A percentile compares a stretch with the other conserved stretches of the same genome.
Evolutionary conservation across 208 protist genomes (phyloP).

Genomic region (Crithidia sp.): DNA sequence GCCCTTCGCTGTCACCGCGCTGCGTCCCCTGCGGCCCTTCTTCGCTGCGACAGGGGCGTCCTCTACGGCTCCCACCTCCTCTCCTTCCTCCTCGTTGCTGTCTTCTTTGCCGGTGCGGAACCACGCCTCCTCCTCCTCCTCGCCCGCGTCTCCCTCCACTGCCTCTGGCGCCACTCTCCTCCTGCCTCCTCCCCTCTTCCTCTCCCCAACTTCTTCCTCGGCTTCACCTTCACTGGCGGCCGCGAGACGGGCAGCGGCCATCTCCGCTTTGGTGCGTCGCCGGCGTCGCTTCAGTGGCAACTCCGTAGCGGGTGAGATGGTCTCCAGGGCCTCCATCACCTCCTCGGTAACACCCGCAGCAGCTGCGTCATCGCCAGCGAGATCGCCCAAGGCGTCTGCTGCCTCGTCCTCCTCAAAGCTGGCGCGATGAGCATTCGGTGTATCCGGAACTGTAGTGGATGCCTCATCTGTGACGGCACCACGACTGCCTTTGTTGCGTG

Average conservation of each 20-base stretch:
- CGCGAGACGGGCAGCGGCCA: conserved; percentile 5
- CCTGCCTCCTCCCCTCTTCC: not conserved
- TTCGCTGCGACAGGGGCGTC: too few species aligned
- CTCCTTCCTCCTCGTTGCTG: not conserved
- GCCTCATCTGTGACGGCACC: not conserved
- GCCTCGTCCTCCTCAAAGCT: not conserved
- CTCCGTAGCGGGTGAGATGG: not conserved
- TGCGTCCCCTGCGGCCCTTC: too few species aligned
- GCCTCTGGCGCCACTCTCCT: not conserved
- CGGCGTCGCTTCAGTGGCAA: not conserved
- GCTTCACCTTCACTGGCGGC: too few species aligned
- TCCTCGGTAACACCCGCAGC: not conserved
- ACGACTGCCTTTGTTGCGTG: not conserved
- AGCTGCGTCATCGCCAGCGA: not conserved
- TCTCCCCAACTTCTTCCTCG: not conserved
- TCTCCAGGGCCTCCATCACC: not conserved
- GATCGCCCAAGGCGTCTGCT: not conserved
- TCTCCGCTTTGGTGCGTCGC: conserved; percentile 10
- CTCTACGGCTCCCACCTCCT: not conserved
- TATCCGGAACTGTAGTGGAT: not conserved
- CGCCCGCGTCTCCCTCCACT: not conserved
- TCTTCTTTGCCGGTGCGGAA: not conserved
- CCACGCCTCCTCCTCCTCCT: conserved; percentile 7
- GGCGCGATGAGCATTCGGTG: not conserved
- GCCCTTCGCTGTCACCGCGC: too few species aligned